Evolutionary conservation across 169 alveolate genomes (phyloP), one percentile per base, ranked within the genome.

Genomic region (Condylostoma magnum): DNA sequence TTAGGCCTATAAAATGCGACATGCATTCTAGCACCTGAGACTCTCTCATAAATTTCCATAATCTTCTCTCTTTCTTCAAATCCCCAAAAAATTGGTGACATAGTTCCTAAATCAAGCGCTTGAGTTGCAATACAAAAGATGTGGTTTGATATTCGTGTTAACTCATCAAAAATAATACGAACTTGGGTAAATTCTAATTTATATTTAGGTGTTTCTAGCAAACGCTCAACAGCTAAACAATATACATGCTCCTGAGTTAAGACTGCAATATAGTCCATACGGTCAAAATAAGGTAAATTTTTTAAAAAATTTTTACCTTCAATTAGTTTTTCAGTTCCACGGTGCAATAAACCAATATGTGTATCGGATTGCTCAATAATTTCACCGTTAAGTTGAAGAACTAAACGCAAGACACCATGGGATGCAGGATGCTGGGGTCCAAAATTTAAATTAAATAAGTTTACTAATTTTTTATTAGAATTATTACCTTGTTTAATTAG

Each of bases 21-120:
- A 55, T 77, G 85, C 85, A 77, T 77, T 2, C 85, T 8, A 1
- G 85, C 85, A 18, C 85, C 85, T 1, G 85, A 77, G n/a, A 77
- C 85, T 3, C 85, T 8, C 52, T 77, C 85, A 52, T 77, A 77
- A 60, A 77, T 69, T 50, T 77, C 84, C 84, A 77, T 77, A 25
- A 77, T 68, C 20, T 55, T 22, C 34, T 77, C 84, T 5, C 84
- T 51, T 37, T 77, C 84, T 31, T 77, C 84, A 57, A 77, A 77
- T 20, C 70, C 79, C 43, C 84, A 77, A 69, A 77, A 77, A 25
- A 57, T 3, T 4, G 80, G 63, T 3, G 79, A 6, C 83, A 76
- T 76, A 22, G 47, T 55, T 20, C 83, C 83, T 6, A 76, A 77
- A 37, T 76, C 83, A 18, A 76, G 28, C 15, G 83, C 51, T 27